Conservation (phyloP, 75 land plant species). For the Adiantum capillusveneris region DNA sequence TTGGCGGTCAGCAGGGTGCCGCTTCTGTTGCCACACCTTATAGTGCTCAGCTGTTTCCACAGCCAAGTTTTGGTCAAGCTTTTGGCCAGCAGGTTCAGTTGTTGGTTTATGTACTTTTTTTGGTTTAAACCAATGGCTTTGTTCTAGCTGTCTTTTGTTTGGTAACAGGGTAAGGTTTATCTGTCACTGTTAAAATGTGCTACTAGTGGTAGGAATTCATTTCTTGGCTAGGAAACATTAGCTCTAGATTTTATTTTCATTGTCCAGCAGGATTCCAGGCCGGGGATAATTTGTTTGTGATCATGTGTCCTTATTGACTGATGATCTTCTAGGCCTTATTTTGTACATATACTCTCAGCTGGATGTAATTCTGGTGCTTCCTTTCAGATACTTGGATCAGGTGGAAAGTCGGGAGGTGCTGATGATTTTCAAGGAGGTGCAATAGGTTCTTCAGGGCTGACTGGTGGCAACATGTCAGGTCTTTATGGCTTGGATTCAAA, state of each 20-base stretch:
- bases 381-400: slow-evolving; percentile 1
- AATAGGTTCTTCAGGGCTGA: slow-evolving; percentile 26
- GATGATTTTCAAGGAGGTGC: slow-evolving; percentile 2
- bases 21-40: background rate
- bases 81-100: background rate
- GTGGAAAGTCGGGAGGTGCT: background rate
- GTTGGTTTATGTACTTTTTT: background rate
- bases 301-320: no score
- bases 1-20: no score
- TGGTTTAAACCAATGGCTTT: no score
- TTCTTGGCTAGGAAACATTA: no score
- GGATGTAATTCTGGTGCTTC: background rate
- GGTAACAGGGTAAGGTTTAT: no score
- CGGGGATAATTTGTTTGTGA: background rate
- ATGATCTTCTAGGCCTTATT: no score
- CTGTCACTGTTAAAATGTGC: no score
- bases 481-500: slow-evolving; percentile 39
- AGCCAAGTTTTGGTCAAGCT: background rate
- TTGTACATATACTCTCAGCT: background rate
- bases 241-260: no score
- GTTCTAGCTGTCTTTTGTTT: no score
- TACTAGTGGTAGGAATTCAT: no score
- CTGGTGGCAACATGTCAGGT: slow-evolving; percentile 40
- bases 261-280: no score
- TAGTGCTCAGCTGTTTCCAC: background rate